These are phyloP conservation scores for Leccinum truebloodii DNA, from an alignment of 768 basidiomycete genomes.

Conservation along the genomic window DNA sequence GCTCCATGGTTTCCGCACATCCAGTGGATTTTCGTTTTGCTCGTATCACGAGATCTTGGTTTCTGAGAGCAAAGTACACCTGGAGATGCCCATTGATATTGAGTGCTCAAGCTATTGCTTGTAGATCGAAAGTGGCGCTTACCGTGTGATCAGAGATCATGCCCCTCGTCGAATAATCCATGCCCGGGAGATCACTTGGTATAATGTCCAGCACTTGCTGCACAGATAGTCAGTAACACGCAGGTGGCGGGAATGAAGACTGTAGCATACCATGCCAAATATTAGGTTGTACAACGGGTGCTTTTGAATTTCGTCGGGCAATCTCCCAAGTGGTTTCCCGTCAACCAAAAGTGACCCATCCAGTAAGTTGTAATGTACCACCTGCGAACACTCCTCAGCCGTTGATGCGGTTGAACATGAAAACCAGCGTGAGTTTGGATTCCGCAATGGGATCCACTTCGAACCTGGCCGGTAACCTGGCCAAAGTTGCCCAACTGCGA, in stretches of 20 bases:
- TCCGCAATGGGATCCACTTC: slow-evolving; percentile 17
- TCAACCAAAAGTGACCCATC: slow-evolving; percentile 30
- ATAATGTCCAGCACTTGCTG: slow-evolving; percentile 24
- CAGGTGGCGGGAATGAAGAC: background rate
- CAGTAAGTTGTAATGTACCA: slow-evolving; percentile 24
- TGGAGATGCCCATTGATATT: background rate
- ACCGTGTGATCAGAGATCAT: slow-evolving; percentile 22
- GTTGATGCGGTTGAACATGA: slow-evolving; percentile 16
- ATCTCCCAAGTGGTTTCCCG: slow-evolving; percentile 26
- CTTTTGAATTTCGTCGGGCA: slow-evolving; percentile 21
- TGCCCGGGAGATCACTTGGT: slow-evolving; percentile 28
- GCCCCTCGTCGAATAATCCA: slow-evolving; percentile 28
- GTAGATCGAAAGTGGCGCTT: background rate
- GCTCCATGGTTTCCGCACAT: slow-evolving; percentile 14
- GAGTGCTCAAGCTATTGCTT: background rate
- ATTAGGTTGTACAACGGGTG: slow-evolving; percentile 24
- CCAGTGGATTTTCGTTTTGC: slow-evolving; percentile 4
- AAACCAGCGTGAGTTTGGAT: slow-evolving; percentile 25
- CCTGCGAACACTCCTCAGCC: slow-evolving; percentile 17
- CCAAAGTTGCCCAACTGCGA: slow-evolving; percentile 26
- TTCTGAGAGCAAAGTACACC: slow-evolving; percentile 27
- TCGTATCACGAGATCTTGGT: slow-evolving; percentile 21
- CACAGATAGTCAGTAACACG: background rate
- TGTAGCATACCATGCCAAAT: slow-evolving; percentile 22
- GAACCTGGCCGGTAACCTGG: slow-evolving; percentile 25